Conservation (phyloP, 179 eudicot species). For the Sideroxylon spinosum region DNA sequence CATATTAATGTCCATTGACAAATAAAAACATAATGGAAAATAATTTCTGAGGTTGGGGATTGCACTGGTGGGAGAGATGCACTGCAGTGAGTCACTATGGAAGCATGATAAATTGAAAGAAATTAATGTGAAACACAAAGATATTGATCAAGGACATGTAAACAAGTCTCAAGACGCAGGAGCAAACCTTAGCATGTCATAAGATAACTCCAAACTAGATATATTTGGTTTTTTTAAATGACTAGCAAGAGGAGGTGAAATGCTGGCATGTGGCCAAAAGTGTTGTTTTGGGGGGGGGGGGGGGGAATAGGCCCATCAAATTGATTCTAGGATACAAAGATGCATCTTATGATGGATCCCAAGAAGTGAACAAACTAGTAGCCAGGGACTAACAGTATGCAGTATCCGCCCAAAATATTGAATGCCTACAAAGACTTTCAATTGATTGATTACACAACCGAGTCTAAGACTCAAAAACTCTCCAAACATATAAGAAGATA, state of each 20-base stretch:
- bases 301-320: not conserved
- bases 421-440: not conserved
- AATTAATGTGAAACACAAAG: slow-evolving; percentile 1
- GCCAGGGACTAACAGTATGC: not conserved
- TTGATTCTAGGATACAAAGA: not conserved
- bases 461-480: not conserved
- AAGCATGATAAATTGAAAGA: not conserved
- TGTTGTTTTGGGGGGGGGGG: not conserved
- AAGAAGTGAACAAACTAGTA: not conserved
- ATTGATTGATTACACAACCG: not conserved
- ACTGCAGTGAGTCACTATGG: not conserved
- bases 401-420: not conserved
- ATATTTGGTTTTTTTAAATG: not conserved
- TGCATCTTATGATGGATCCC: not conserved
- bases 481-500: not conserved
- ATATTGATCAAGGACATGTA: not conserved
- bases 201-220: not conserved
- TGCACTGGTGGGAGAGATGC: not conserved
- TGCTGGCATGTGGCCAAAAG: not conserved
- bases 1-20: not conserved
- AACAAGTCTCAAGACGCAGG: slow-evolving; percentile 3
- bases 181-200: not conserved
- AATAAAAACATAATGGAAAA: not conserved
- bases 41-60: not conserved
- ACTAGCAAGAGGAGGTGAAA: not conserved